Evolutionary conservation across 305 asterid species (phyloP), one percentile per base, ranked within the genome.

Genomic region (Fraxinus floribunda): DNA sequence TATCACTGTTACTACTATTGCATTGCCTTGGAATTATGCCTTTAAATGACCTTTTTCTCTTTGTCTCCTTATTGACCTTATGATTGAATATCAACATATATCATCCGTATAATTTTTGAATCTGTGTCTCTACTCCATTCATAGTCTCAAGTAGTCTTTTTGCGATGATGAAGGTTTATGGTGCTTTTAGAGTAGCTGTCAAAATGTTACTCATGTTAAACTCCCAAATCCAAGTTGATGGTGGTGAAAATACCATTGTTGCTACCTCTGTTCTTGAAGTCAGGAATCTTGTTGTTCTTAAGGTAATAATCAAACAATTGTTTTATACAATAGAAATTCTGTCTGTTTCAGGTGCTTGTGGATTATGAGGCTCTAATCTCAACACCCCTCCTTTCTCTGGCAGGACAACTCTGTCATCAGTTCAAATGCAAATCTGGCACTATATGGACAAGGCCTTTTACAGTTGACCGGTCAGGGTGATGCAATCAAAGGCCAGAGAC

Each of bases 131-230:
- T 35, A 34, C 75, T 76, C 86, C 7, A 22, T 76, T 57, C 52
- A 5, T 62, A 35, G 78, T 85, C 75, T 49, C 72, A 34, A 38
- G 60, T 68, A 72, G 20, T 76, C 71, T 80, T 82, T 82, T 86
- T 77, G 16, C 79, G 76, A 78, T 83, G 62, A 57, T 90, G 82
- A 86, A 95, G 99, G 99, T 95, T 62, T 95, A 90, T 88, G 99
- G 99, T 83, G 99, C 99, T 62, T 88, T 94, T 75, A 91, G 97
- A 87, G 95, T 94, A 55, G 89, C 95, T 83, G 96, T 95, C 77
- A 95, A 95, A 88, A 91, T 95, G 99, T 87, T 95, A 86, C 98
- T 95, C 87, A 95, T 95, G 99, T 88, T 92, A 91, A 92, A 94
- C 89, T 94, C 99, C 75, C 87, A 89, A 86, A 94, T 95, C 80